Base-by-base conservation (phyloP, 345 rosid species). In the Pseudoturritis turrita region DNA sequence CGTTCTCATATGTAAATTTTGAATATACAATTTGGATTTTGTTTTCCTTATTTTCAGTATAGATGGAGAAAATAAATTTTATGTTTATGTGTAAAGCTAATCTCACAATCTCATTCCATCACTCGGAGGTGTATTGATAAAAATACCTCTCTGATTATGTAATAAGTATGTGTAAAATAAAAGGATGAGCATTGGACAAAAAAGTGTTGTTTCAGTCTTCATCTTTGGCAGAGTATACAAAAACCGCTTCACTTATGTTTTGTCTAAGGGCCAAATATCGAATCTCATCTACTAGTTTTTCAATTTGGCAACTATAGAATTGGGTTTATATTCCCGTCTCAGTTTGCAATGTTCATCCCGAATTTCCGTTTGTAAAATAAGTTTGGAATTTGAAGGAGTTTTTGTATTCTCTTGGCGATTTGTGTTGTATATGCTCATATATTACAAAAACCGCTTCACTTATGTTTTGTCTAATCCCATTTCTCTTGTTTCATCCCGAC, bases 1-100 rank as follows among this genome's bases (percentile, higher is more conserved):
- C 36, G 6, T 1, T 17, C 19, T 29, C 7, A 18, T 37, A 5
- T 73, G 77, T 73, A 56, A 65, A 65, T 64, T 37, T 47, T 54
- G 77, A 13, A 62, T 71, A 61, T 61, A 71, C 52, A 58, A 51
- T 70, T 49, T 49, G 33, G 45, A 25, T 46, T 5, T 53, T 45
- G 29, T n/a, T 46, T 29, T 28, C 26, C 35, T 14, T 40, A 22
- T 37, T 36, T 51, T 43, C 12, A 44, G 53, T 11, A 6, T 17
- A 6, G 15, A 41, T 28, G 39, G 43, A 26, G 25, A 41, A 10
- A 6, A 26, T 26, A 11, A 2, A n/a, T 4, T 0, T 60, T 41
- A 19, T 19, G 37, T 21, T 58, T 13, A 37, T 7, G 1, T 59
- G 2, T 5, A 23, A 22, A 6, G 28, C n/a, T n/a, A n/a, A n/a